A percentile compares a stretch with the other conserved stretches of the same genome.
These are phyloP conservation scores for Daldinia loculata DNA, from an alignment of 495 filamentous ascomycete genomes.

Conservation along the genomic window DNA sequence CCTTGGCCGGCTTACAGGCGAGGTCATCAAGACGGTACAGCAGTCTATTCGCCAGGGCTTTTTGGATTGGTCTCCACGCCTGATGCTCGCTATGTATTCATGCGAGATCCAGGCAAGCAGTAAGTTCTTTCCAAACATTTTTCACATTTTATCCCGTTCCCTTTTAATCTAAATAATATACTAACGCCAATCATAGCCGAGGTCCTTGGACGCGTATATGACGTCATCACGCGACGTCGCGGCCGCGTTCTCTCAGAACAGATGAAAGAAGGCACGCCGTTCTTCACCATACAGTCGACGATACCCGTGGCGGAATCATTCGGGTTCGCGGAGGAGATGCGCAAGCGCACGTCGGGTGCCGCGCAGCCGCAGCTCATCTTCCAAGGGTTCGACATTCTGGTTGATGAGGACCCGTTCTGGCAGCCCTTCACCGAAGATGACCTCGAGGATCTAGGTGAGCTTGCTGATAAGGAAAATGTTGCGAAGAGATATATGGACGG, in stretches of 20 bases:
- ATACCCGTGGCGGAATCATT: constrained; percentile 95
- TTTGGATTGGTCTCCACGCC: constrained; percentile 91
- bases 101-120: constrained; percentile 96
- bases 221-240: constrained; percentile 87
- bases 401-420: constrained; percentile 94
- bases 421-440: constrained; percentile 96
- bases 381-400: constrained; percentile 84
- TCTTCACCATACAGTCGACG: constrained; percentile 88
- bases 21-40: constrained; percentile 87
- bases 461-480: constrained; percentile 92
- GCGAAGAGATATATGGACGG: constrained; percentile 95
- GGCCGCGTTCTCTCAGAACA: constrained; percentile 88
- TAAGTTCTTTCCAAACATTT: constrained; percentile 53
- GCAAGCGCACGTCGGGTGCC: constrained; percentile 89
- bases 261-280: constrained; percentile 94
- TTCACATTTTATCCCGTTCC: background rate
- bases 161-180: background rate
- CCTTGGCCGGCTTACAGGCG: constrained; percentile 85
- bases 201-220: constrained; percentile 94
- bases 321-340: constrained; percentile 94
- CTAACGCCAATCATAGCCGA: constrained; percentile 67
- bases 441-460: constrained; percentile 92
- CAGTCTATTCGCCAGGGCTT: constrained; percentile 87
- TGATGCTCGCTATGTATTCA: constrained; percentile 97
- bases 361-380: constrained; percentile 94